Percentiles rank a stretch among this genome's conserved stretches.
Evolutionary conservation across 1,139 yeast genomes (phyloP).

Genomic region (Suhomyces wounanorum): DNA sequence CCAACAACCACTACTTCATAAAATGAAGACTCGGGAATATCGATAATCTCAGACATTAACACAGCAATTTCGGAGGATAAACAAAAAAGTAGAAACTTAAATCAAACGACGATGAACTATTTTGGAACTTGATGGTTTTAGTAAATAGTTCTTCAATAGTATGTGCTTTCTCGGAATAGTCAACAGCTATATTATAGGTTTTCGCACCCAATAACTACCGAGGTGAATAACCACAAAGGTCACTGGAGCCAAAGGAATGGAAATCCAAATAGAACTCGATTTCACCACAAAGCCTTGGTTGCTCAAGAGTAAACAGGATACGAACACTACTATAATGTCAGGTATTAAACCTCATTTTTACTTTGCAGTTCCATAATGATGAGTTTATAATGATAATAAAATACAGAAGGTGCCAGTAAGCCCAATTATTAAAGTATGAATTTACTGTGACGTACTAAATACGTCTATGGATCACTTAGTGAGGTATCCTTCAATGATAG

Average conservation of each 20-base stretch:
- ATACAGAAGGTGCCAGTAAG: too few species aligned
- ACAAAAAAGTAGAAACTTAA: neutral
- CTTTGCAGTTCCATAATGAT: too few species aligned
- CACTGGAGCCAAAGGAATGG: neutral
- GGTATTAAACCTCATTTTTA: too few species aligned
- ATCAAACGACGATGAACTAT: neutral
- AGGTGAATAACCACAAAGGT: conserved; percentile 16
- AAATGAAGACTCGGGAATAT: conserved; percentile 24
- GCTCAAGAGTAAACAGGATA: too few species aligned
- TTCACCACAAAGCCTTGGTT: too few species aligned
- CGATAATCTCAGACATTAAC: conserved; percentile 8
- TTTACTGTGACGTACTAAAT: too few species aligned
- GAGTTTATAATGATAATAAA: too few species aligned
- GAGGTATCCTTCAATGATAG: conserved; percentile 57
- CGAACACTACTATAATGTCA: too few species aligned
- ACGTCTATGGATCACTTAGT: neutral
- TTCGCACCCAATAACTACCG: conserved; percentile 15
- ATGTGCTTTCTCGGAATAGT: neutral
- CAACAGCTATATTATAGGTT: neutral
- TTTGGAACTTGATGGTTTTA: neutral
- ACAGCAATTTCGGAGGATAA: neutral
- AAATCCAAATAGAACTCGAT: too few species aligned
- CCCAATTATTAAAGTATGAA: too few species aligned
- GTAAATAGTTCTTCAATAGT: neutral
- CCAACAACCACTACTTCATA: conserved; percentile 39